Conservation (phyloP, 2,329 filamentous ascomycete genomes). For the Phaeosphaeria sp. region DNA sequence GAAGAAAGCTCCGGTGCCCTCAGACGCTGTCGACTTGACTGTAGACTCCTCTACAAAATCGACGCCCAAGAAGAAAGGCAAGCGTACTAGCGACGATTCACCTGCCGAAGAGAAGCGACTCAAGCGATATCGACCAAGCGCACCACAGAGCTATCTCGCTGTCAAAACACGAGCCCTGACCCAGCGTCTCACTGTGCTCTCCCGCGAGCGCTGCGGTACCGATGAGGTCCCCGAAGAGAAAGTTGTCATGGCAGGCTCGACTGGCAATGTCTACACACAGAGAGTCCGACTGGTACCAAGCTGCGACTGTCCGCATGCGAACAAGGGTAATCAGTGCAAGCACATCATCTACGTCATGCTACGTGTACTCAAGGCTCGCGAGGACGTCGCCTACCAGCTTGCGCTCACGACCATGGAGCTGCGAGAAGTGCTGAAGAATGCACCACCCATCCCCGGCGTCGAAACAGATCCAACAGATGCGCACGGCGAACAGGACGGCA, state of each 20-base stretch:
- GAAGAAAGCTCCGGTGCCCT: constrained; percentile 5
- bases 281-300: constrained; percentile 59
- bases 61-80: constrained; percentile 24
- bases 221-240: constrained; percentile 58
- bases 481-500: constrained; percentile 49
- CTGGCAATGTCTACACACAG: constrained; percentile 68
- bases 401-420: constrained; percentile 67
- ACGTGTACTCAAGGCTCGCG: constrained; percentile 63
- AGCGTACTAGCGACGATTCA: constrained; percentile 17
- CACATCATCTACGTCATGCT: constrained; percentile 68
- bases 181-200: constrained; percentile 65
- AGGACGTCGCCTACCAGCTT: constrained; percentile 64
- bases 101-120: constrained; percentile 41
- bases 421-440: constrained; percentile 60
- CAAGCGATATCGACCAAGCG: constrained; percentile 39
- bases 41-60: constrained; percentile 16
- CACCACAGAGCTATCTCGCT: constrained; percentile 56
- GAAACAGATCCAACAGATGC: constrained; percentile 37
- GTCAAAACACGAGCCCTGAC: constrained; percentile 58
- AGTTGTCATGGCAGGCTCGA: constrained; percentile 65
- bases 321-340: constrained; percentile 68
- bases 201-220: constrained; percentile 54
- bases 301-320: constrained; percentile 63
- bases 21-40: constrained; percentile 15
- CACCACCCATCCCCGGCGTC: constrained; percentile 58